Conservation (phyloP, 176 grass and related monocot genomes). For the Dactylis glomerata region DNA sequence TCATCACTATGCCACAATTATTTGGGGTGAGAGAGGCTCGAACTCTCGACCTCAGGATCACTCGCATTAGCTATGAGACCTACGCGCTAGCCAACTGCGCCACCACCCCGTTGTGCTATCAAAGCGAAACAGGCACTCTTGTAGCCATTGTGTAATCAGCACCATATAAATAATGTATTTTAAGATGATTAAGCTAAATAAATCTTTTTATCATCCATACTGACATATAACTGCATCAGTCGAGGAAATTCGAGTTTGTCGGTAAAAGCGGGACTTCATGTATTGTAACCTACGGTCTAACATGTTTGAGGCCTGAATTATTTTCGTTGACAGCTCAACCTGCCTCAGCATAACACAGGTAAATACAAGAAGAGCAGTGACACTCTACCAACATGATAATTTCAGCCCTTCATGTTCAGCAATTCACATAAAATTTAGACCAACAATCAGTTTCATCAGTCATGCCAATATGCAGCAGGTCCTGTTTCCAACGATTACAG, state of each 20-base stretch:
- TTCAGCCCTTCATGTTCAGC: neutral
- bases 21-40: slow-evolving; percentile 91
- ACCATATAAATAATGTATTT: too few species aligned
- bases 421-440: neutral
- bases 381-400: neutral
- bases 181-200: too few species aligned
- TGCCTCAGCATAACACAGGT: neutral
- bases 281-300: too few species aligned
- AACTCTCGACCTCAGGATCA: slow-evolving; percentile 97
- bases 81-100: slow-evolving; percentile 76
- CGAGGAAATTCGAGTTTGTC: too few species aligned
- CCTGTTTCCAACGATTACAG: neutral
- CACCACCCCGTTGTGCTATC: slow-evolving; percentile 26
- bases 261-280: too few species aligned
- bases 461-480: neutral
- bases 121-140: too few species aligned
- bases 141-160: too few species aligned
- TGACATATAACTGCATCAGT: too few species aligned
- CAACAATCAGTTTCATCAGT: neutral
- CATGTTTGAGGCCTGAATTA: too few species aligned
- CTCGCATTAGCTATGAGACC: slow-evolving; percentile 59
- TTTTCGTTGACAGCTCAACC: too few species aligned
- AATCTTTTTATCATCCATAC: too few species aligned
- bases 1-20: too few species aligned
- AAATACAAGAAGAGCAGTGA: neutral